Conservation (phyloP, 306 rosid genomes). For the Acacia confusa region DNA sequence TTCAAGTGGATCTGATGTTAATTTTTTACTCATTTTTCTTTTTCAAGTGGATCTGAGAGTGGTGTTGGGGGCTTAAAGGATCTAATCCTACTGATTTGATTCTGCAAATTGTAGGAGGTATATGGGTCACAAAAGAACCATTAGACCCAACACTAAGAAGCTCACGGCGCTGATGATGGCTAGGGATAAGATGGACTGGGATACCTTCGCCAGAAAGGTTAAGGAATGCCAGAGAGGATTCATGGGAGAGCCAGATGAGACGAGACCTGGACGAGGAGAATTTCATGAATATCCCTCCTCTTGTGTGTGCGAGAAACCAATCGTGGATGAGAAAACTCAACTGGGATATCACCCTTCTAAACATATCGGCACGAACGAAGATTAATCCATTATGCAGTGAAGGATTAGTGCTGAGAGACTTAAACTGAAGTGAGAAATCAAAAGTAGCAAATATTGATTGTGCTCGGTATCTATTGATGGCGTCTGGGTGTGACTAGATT, state of each 20-base stretch:
- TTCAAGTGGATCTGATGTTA: neutral
- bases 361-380: conserved; percentile 30
- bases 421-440: neutral
- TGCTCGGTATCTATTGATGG: neutral
- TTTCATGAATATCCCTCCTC: conserved; percentile 82
- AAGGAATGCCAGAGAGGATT: conserved; percentile 80
- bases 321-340: conserved; percentile 31
- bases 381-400: neutral
- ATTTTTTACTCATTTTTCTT: neutral
- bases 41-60: neutral
- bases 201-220: conserved; percentile 68
- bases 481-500: conserved; percentile 13
- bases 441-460: neutral
- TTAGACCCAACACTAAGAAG: conserved; percentile 95
- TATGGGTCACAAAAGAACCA: conserved; percentile 95
- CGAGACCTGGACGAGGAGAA: conserved; percentile 87
- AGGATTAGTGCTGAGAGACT: neutral
- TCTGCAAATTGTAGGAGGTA: conserved; percentile 69
- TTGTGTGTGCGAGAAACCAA: conserved; percentile 74
- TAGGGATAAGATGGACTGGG: conserved; percentile 81
- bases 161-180: conserved; percentile 72
- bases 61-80: neutral
- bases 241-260: conserved; percentile 96
- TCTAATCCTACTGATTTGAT: neutral
- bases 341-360: conserved; percentile 29